These are phyloP conservation scores for Claviceps maximensis DNA, from an alignment of 2,329 filamentous ascomycete genomes.

Conservation along the genomic window DNA sequence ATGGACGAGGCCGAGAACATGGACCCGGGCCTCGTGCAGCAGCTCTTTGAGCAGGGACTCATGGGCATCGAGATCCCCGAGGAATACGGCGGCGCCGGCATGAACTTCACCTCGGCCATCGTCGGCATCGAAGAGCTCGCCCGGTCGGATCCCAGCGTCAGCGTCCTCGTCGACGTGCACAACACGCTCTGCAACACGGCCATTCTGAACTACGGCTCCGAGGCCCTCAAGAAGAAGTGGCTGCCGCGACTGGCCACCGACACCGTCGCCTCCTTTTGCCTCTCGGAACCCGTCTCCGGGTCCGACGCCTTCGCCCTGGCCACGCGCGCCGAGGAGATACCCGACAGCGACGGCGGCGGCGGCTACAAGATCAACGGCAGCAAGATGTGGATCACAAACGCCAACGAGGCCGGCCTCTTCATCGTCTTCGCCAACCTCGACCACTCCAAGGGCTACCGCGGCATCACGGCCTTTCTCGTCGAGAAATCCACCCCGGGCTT, in stretches of 20 bases:
- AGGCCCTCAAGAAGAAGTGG: slow-evolving; percentile 69
- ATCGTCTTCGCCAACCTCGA: slow-evolving; percentile 97
- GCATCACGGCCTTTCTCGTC: slow-evolving; percentile 90
- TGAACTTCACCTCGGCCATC: slow-evolving; percentile 97
- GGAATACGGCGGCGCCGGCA: slow-evolving; percentile 66
- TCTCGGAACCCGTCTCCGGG: slow-evolving; percentile 84
- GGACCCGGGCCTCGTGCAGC: slow-evolving; percentile 78
- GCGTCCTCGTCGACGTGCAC: slow-evolving; percentile 91
- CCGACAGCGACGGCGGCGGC: slow-evolving; percentile 36
- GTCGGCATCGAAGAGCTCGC: slow-evolving; percentile 95
- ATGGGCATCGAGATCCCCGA: slow-evolving; percentile 98
- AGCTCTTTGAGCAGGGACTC: slow-evolving; percentile 90
- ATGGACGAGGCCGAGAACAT: slow-evolving; percentile 97
- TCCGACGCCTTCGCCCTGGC: slow-evolving; percentile 93
- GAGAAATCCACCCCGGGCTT: slow-evolving; percentile 86
- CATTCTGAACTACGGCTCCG: slow-evolving; percentile 70
- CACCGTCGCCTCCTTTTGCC: slow-evolving; percentile 83
- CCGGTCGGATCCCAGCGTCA: slow-evolving; percentile 84
- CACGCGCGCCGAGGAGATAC: slow-evolving; percentile 76
- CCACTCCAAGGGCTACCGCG: slow-evolving; percentile 85
- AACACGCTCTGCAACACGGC: slow-evolving; percentile 96
- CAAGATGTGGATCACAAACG: slow-evolving; percentile 99
- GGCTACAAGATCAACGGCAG: slow-evolving; percentile 70
- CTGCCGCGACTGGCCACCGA: slow-evolving; percentile 81
- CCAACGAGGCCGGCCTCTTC: slow-evolving; percentile 85